phyloP scores from a whole-genome alignment of 1,284 basidiomycete species.

The Cerrena zonata region DNA sequence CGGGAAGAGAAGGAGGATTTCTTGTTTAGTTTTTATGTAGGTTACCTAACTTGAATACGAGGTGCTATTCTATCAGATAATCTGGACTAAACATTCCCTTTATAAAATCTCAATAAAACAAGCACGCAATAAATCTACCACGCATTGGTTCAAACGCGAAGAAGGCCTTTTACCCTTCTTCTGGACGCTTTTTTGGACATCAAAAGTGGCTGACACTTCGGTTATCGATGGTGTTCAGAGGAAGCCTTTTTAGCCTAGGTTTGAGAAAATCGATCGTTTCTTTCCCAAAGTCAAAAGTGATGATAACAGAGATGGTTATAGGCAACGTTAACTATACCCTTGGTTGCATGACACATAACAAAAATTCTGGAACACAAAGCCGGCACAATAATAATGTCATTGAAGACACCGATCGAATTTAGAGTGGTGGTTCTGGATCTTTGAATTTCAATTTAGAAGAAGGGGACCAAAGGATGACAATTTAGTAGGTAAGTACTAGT shows the following conservation, averaged over 20 bases:
- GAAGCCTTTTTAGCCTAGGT: slow-evolving; percentile 58
- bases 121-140: slow-evolving; percentile 58
- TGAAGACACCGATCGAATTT: too few species aligned
- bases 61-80: slow-evolving; percentile 35
- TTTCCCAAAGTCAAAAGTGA: too few species aligned
- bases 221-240: slow-evolving; percentile 37
- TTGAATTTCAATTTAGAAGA: too few species aligned
- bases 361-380: too few species aligned
- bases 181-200: slow-evolving; percentile 38
- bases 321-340: too few species aligned
- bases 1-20: slow-evolving; percentile 55
- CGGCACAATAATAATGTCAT: too few species aligned
- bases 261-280: slow-evolving; percentile 58
- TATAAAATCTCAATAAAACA: slow-evolving; percentile 51
- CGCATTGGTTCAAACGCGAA: slow-evolving; percentile 62
- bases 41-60: slow-evolving; percentile 64
- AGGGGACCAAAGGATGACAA: too few species aligned
- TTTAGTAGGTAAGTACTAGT: too few species aligned
- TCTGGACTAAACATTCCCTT: slow-evolving; percentile 50
- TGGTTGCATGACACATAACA: too few species aligned
- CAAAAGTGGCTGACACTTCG: slow-evolving; percentile 34
- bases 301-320: too few species aligned
- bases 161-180: slow-evolving; percentile 43
- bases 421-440: too few species aligned
- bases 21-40: slow-evolving; percentile 62